Base-by-base conservation (phyloP, 2,329 filamentous ascomycete species). In the Coniochaeta sp. region DNA sequence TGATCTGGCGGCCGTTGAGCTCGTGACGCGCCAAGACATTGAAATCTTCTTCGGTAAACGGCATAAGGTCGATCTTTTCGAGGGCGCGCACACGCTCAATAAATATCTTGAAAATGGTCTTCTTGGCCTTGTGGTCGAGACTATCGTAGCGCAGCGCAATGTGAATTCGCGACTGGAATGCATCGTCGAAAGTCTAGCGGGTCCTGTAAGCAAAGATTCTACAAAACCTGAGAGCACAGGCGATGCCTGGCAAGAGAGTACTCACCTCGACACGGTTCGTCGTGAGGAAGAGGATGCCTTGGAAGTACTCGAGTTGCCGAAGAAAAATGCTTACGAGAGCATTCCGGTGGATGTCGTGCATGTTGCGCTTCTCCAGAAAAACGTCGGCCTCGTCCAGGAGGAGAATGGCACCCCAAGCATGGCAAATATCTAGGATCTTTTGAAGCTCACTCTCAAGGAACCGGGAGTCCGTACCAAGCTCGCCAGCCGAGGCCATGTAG, bases 321-420 rank as follows among this genome's bases (percentile, higher is more conserved):
- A 96, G 77, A 78, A 96, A 96, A 67, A 96, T 91, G 71, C 87
- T 90, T 58, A 96, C 92, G 1, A 95, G 83, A 0, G 89, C 89
- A 66, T 96, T 96, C 61, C 91, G 87, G 69, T 92, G 88, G 58
- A 96, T 88, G 67, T 96, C 90, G 64, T 91, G 87, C 68, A 91
- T 87, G 55, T 90, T 89, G 1, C 91, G 86, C 72, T 90, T 89
- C 77, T 96, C 90, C 10, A 96, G 77, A 74, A 93, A 93, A 4
- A 92, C 88, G 66, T 93, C 90, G 1, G 89, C 91, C 74, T 96
- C 92, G 67, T 96, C 91, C 1, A 96, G 83, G 2, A 96, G 82
- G 0, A 96, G 77, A 7, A 96, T 89, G 0, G 91, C 91, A 22
- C 90, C 89, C 91, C 91, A 96, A 0, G 86, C 85, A 68, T 93